phyloP scores from a whole-genome alignment of 2,329 filamentous ascomycete genomes.

The Calonectria crousiana region DNA sequence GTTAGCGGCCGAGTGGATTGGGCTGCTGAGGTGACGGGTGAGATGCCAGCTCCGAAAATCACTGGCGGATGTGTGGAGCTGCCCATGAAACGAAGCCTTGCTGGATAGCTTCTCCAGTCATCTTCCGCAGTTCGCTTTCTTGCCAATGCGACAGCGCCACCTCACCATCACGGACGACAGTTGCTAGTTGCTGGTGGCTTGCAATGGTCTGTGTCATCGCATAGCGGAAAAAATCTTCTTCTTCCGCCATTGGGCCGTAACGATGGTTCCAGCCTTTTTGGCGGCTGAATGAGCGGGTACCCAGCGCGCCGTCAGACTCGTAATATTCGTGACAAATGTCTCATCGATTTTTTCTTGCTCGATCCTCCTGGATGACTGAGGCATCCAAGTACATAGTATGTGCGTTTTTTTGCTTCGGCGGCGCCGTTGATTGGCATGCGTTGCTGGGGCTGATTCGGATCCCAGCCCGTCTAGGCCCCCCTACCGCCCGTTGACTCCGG shows the following conservation, averaged over 20 bases:
- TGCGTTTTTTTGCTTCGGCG: not conserved
- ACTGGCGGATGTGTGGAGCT: slow-evolving; percentile 17
- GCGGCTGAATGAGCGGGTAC: slow-evolving; percentile 11
- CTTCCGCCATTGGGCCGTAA: not conserved
- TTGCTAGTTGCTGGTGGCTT: not conserved
- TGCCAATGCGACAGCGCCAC: slow-evolving; percentile 22
- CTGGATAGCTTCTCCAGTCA: slow-evolving; percentile 15
- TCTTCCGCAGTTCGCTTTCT: not conserved
- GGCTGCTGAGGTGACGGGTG: not conserved
- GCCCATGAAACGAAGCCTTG: slow-evolving; percentile 23
- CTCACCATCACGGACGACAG: slow-evolving; percentile 4
- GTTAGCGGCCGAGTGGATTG: not conserved
- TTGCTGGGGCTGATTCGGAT: not conserved
- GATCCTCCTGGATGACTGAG: slow-evolving; percentile 4
- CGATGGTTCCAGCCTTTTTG: not conserved
- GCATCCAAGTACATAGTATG: too few relatives aligned
- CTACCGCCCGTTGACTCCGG: not conserved
- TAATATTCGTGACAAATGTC: not conserved
- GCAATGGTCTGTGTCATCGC: slow-evolving; percentile 14
- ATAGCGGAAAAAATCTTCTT: slow-evolving; percentile 1
- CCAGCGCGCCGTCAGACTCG: slow-evolving; percentile 1
- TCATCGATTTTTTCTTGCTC: not conserved
- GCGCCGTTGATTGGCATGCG: slow-evolving; percentile 21
- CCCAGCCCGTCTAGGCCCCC: slow-evolving; percentile 3
- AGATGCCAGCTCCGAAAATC: slow-evolving; percentile 15